Evolutionary conservation across 805 yeast genomes (phyloP), one percentile per base, ranked within the genome.

Genomic region (Hanseniaspora guilliermondii): DNA sequence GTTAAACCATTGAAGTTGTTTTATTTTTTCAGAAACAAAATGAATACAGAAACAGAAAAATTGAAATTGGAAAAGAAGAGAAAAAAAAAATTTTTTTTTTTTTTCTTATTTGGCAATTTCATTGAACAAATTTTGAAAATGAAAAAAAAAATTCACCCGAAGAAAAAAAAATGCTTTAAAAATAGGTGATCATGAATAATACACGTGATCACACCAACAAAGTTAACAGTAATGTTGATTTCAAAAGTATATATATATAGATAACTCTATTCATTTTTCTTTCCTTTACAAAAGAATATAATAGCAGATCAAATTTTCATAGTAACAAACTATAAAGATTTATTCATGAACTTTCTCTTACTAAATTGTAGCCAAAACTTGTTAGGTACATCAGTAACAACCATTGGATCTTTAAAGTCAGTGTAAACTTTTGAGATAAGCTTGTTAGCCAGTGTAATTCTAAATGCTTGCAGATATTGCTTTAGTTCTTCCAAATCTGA

Each of bases 291-390:
- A 9, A 21, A 9, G n/a, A 19, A 38, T n/a, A 16, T 38, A 40
- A 24, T 3, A 30, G 4, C 25, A 14, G 11, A 25, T 39, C 21
- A 21, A 27, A 19, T 16, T 21, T 27, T 33, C 7, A 8, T 9
- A 35, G 6, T 17, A 3, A n/a, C 11, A 16, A 4, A 32, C 45
- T 49, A 83, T 62, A 87, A 75, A 61, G 85, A 78, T 69, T 89
- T 87, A 72, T 93, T 93, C 98, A 93, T 93, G 68, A 93, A 93
- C 67, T 87, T 80, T 71, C 95, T 84, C 72, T 93, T 82, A 39
- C 96, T 85, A 69, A 93, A 93, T 1, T 97, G 96, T 63, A 93
- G 72, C 99, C 99, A 93, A 71, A 78, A 82, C 69, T 91, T 93
- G 62, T 91, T 84, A 38, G 98, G 97, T 19, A 63, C 64, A 9